Evolutionary conservation across 257 asterid genomes (phyloP).

Genomic region (Schizonepeta tenuifolia): DNA sequence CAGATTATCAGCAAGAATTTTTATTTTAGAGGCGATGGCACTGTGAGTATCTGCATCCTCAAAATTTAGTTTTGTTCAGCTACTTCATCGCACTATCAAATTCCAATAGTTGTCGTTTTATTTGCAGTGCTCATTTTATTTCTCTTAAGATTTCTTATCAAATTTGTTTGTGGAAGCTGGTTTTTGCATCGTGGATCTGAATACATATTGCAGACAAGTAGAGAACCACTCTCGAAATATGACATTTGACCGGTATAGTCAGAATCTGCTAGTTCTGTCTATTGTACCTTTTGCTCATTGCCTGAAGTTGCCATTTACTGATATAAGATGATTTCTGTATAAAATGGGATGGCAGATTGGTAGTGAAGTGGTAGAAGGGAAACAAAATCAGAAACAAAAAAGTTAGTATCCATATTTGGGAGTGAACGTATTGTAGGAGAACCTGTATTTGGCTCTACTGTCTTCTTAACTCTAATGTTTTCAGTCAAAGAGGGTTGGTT

Average conservation of each 20-base stretch:
- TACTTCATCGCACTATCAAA: slow-evolving; percentile 17
- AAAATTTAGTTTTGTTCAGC: slow-evolving; percentile 24
- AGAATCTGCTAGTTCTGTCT: slow-evolving; percentile 23
- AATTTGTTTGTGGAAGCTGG: slow-evolving; percentile 66
- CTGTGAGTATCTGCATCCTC: slow-evolving; percentile 54
- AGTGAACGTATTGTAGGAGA: neutral
- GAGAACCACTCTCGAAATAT: slow-evolving; percentile 59
- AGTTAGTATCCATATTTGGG: slow-evolving; percentile 10
- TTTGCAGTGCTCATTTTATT: slow-evolving; percentile 76
- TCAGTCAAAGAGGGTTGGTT: no score
- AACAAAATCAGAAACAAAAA: neutral
- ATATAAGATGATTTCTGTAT: slow-evolving; percentile 5
- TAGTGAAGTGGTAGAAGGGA: slow-evolving; percentile 14
- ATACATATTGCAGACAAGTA: slow-evolving; percentile 57
- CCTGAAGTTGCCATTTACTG: slow-evolving; percentile 16
- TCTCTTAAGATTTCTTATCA: slow-evolving; percentile 62
- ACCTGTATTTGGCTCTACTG: no score
- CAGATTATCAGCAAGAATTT: slow-evolving; percentile 76
- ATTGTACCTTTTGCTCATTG: slow-evolving; percentile 3
- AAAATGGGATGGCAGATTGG: slow-evolving; percentile 6
- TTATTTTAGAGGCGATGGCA: slow-evolving; percentile 77
- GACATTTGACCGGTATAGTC: slow-evolving; percentile 60
- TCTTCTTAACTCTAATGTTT: no score
- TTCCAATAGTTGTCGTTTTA: slow-evolving; percentile 28
- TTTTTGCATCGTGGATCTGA: slow-evolving; percentile 52